Evolutionary conservation across 164 flowering plant species (phyloP), one percentile per base, ranked within the genome.

Genomic region (Stephania japonica): DNA sequence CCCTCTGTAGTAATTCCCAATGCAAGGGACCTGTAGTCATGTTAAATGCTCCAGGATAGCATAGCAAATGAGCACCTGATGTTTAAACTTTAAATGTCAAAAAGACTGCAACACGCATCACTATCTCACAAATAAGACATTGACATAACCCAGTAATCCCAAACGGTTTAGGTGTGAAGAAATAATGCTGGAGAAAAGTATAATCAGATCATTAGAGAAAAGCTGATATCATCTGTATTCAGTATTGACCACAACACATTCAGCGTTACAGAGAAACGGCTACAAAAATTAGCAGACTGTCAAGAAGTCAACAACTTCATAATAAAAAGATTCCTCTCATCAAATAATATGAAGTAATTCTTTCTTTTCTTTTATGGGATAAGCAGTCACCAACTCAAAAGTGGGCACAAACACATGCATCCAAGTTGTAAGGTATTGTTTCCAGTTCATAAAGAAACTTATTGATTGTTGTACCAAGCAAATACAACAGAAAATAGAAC

Each of bases 1-100:
- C 91, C 74, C 95, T 85, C 75, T 91, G 99, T 75, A 93, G 71
- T 67, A 95, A 78, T 79, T 95, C 99, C 98, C 99, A 93, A 78
- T 90, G 99, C 84, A 95, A 78, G 80, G 98, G 98, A 74, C 99
- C 99, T 80, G 99, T 95, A 1, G 97, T 91, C 98, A 93, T 95
- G 87, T 95, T 93, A 80, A 95, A 95, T 61, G 99, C 99, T 56
- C 97, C 98, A 73, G 99, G 99, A 78, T 93, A 93, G 82, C 97
- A 93, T 23, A 95, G 63, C 83, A 93, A 81, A 75, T 93, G 98
- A 84, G 97, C 99, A 75, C 99, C 99, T 95, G 83, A 71, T 67
- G 59, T 75, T n/a, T 21, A 75, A 61, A 59, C 23, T 49, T 21
- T 32, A 11, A 47, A 23, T 8, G 12, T 44, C 61, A 49, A 3